These are phyloP conservation scores for Sugiyamaella xylanicola DNA, from an alignment of 1,139 yeast species.

Conservation along the genomic window DNA sequence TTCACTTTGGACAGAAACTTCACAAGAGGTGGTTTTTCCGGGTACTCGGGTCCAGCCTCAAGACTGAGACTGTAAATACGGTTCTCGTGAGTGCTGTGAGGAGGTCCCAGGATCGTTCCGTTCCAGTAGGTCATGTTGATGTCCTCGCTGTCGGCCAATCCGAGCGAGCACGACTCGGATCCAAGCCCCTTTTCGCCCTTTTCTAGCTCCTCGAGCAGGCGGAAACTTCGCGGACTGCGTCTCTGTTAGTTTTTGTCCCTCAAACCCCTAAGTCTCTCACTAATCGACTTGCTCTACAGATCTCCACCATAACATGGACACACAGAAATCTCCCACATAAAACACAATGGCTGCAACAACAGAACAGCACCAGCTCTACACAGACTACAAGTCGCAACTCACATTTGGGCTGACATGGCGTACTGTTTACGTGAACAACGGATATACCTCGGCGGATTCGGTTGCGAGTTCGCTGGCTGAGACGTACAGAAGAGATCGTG, in stretches of 20 bases:
- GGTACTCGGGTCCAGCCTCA: constrained; percentile 82
- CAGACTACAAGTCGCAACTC: too few species aligned
- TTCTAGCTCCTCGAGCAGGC: constrained; percentile 91
- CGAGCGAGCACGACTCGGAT: constrained; percentile 94
- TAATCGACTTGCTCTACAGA: too few species aligned
- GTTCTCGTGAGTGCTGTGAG: constrained; percentile 91
- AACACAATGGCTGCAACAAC: too few species aligned
- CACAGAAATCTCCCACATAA: too few species aligned
- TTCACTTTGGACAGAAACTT: constrained; percentile 80
- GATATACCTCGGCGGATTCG: neutral
- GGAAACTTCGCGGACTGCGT: constrained; percentile 84
- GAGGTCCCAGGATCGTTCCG: constrained; percentile 96
- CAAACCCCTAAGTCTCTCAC: too few species aligned
- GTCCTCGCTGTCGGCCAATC: constrained; percentile 84
- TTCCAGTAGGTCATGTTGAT: constrained; percentile 93
- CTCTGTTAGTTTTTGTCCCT: constrained; percentile 7
- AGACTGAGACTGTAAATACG: constrained; percentile 84
- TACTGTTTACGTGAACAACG: constrained; percentile 2
- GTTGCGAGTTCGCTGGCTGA: neutral
- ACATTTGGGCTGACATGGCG: constrained; percentile 49
- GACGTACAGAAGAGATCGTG: constrained; percentile 1
- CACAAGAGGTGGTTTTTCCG: constrained; percentile 84
- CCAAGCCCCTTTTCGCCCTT: constrained; percentile 98
- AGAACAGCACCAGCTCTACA: too few species aligned
- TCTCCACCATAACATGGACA: too few species aligned